Base-by-base conservation (phyloP, 176 grass and related monocot species). In the Hordeum marinum region DNA sequence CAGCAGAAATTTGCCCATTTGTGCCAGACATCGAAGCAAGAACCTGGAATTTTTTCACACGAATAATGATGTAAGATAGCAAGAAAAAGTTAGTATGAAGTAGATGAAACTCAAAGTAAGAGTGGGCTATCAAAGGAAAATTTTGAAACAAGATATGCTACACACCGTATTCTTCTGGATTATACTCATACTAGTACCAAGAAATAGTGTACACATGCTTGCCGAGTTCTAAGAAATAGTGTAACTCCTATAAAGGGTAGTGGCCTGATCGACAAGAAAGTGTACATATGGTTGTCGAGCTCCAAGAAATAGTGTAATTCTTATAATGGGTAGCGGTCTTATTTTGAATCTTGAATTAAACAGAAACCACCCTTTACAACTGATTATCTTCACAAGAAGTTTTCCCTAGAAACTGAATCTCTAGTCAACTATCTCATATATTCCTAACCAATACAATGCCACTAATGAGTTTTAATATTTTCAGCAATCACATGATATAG, bases 11-110 rank as follows among this genome's bases (percentile, higher is more conserved):
- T 87, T 95, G 93, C 18, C 90, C 93, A 8, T 90, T 95, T 73
- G 88, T 73, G 87, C 92, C 93, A 74, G 83, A 91, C 90, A 92
- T 92, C 59, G 93, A 95, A 41, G 90, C 89, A 84, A 95, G 93
- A 84, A 95, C 93, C 93, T 95, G 86, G 14, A 31, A 27, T 63
- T 62, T 52, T 85, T 66, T 18, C 9, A 80, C 68, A 80, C 68
- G 18, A 77, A 69, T 32, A 76, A 70, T 63, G 26, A 76, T 63
- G 32, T 79, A 90, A 92, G 59, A 89, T 59, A 75, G 26, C 7
- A 68, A 74, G 78, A 39, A 90, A 39, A 34, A 29, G 14, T 67
- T 35, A 1, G 5, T 52, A 39, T 32, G 39, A 77, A 77, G 27
- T 82, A 73, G 23, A 15, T 48, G 3, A 78, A 52, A 78, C 9